Percentiles rank a stretch among this genome's conserved stretches.
These are phyloP conservation scores for Plantago coronopus DNA, from an alignment of 305 asterid species.

Conservation along the genomic window DNA sequence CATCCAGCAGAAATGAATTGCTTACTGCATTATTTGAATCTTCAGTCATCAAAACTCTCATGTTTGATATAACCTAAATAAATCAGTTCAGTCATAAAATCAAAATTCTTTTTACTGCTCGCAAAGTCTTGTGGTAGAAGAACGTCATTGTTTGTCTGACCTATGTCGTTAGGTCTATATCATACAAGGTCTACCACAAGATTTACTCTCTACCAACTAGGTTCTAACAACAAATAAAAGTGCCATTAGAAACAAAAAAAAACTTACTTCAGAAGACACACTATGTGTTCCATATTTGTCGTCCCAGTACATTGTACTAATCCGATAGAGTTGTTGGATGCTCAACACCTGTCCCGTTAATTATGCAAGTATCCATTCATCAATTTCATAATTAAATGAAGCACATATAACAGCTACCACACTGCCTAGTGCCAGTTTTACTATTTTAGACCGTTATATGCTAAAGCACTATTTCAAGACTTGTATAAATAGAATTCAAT, in stretches of 20 bases:
- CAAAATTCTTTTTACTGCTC: slow-evolving; percentile 6
- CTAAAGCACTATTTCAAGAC: no score
- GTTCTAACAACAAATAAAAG: no score
- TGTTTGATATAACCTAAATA: slow-evolving; percentile 53
- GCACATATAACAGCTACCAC: neutral
- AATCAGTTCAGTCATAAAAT: slow-evolving; percentile 4
- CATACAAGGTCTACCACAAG: no score
- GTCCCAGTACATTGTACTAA: slow-evolving; percentile 72
- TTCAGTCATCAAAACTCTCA: slow-evolving; percentile 61
- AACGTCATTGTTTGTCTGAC: no score
- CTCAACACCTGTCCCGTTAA: slow-evolving; percentile 44
- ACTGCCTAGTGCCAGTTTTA: no score
- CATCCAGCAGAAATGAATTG: slow-evolving; percentile 59
- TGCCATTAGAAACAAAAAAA: neutral
- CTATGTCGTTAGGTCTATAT: no score
- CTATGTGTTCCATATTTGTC: slow-evolving; percentile 69
- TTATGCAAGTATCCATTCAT: slow-evolving; percentile 8
- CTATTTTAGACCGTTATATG: no score
- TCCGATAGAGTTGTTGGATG: slow-evolving; percentile 59
- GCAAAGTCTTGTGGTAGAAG: slow-evolving; percentile 21
- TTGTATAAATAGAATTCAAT: no score
- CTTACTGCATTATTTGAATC: slow-evolving; percentile 56
- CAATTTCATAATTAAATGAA: slow-evolving; percentile 4
- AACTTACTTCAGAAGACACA: slow-evolving; percentile 56
- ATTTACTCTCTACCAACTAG: no score